phyloP scores from a whole-genome alignment of 2,329 filamentous ascomycete species.

The Boeremia lycopersici region DNA sequence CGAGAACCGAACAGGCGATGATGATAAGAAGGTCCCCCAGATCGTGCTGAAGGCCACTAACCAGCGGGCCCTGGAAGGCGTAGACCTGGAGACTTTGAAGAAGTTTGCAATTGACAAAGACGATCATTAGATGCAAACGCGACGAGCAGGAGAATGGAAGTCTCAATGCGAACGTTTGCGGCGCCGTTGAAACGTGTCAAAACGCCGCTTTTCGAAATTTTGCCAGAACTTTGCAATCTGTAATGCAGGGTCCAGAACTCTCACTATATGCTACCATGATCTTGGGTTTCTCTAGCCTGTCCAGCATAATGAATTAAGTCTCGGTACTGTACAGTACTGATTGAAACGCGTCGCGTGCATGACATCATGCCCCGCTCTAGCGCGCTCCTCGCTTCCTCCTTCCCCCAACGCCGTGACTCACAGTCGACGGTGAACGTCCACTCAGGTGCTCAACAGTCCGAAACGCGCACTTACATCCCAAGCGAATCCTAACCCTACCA shows the following conservation, averaged over 20 bases:
- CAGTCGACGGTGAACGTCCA: background rate
- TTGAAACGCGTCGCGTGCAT: background rate
- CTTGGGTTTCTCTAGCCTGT: too few species aligned
- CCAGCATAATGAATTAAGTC: too few species aligned
- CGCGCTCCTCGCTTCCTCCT: background rate
- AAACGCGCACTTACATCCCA: background rate
- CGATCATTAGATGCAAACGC: conserved; percentile 5
- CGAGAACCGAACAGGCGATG: conserved; percentile 57
- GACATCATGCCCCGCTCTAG: conserved; percentile 14
- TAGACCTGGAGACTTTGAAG: conserved; percentile 57
- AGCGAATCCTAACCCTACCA: background rate
- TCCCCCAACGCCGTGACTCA: background rate
- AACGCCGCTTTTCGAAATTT: too few species aligned
- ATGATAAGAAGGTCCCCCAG: conserved; percentile 54
- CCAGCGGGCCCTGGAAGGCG: conserved; percentile 56
- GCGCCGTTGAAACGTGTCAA: too few species aligned
- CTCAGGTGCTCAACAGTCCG: conserved; percentile 5
- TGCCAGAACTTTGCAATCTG: too few species aligned
- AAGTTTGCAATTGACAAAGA: conserved; percentile 54
- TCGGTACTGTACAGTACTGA: too few species aligned
- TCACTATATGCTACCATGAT: too few species aligned
- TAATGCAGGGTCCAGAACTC: too few species aligned
- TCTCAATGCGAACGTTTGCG: background rate
- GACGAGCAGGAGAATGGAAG: background rate
- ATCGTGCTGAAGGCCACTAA: conserved; percentile 61